A percentile compares a stretch with the other conserved stretches of the same genome.
phyloP scores from a whole-genome alignment of 2,329 filamentous ascomycete genomes.

The Penicillium concentricum region DNA sequence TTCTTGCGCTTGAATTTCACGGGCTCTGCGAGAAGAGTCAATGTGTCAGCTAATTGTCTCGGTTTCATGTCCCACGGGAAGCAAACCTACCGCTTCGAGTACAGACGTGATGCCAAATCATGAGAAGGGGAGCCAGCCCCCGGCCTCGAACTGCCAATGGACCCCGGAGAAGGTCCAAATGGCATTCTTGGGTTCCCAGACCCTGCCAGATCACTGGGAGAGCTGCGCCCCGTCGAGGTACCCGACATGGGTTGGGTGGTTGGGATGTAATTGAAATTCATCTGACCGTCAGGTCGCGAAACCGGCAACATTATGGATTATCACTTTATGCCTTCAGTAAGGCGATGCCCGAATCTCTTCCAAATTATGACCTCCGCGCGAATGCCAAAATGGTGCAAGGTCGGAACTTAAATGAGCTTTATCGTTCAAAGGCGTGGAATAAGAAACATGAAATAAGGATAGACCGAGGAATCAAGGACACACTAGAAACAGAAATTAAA shows the following conservation, averaged over 20 bases:
- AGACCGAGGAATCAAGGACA: not conserved
- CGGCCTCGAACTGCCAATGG: conserved; percentile 63
- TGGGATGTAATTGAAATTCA: conserved; percentile 78
- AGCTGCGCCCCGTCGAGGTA: conserved; percentile 76
- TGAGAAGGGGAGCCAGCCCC: conserved; percentile 96
- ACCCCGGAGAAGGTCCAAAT: conserved; percentile 62
- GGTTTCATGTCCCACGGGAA: not conserved
- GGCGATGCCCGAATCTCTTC: conserved; percentile 14
- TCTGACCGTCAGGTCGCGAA: conserved; percentile 75
- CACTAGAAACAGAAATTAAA: not conserved
- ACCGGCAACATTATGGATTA: conserved; percentile 92
- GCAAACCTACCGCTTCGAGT: conserved; percentile 79
- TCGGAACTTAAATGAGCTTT: conserved; percentile 12
- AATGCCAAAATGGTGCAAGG: conserved; percentile 7
- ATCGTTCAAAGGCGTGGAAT: conserved; percentile 18
- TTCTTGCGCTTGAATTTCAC: conserved; percentile 97
- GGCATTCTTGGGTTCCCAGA: conserved; percentile 67
- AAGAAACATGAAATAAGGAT: conserved; percentile 2
- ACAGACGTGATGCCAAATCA: conserved; percentile 78
- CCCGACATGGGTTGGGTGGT: conserved; percentile 69
- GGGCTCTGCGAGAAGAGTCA: conserved; percentile 60
- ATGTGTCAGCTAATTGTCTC: conserved; percentile 10
- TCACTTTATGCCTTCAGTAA: conserved; percentile 23
- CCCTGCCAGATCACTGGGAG: conserved; percentile 71
- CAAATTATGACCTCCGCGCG: conserved; percentile 12